phyloP scores from a whole-genome alignment of 176 grass and related monocot genomes.

The Rhynchospora breviuscula region DNA sequence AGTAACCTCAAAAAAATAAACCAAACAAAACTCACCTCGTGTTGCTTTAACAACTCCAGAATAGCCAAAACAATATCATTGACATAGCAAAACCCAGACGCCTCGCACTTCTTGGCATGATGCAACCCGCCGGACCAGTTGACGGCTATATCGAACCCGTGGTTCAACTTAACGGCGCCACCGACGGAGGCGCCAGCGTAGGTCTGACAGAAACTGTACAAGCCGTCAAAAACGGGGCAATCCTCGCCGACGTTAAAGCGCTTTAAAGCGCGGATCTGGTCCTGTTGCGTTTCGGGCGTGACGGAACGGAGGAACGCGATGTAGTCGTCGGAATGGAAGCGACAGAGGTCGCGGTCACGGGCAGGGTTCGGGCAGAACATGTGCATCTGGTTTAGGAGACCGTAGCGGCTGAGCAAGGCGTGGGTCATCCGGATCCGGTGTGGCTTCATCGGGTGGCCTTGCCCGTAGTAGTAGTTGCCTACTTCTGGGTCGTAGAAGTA shows the following conservation, averaged over 20 bases:
- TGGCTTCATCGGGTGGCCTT: constrained; percentile 87
- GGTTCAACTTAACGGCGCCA: constrained; percentile 72
- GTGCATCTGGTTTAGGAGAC: constrained; percentile 66
- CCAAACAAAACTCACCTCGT: constrained; percentile 41
- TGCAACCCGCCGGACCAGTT: constrained; percentile 82
- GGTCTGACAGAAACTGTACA: constrained; percentile 86
- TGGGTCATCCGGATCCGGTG: constrained; percentile 96
- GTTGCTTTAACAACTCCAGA: constrained; percentile 62
- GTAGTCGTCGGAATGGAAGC: constrained; percentile 96
- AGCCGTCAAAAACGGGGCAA: constrained; percentile 76
- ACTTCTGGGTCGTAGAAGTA: constrained; percentile 97
- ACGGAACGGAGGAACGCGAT: constrained; percentile 63
- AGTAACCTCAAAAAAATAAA: neutral
- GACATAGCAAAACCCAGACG: constrained; percentile 85
- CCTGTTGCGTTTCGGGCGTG: constrained; percentile 78
- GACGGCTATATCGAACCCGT: constrained; percentile 74
- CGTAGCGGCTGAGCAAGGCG: constrained; percentile 56
- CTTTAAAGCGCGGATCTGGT: constrained; percentile 50
- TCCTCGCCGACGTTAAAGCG: constrained; percentile 87
- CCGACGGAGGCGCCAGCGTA: constrained; percentile 74
- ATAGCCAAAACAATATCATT: constrained; percentile 90
- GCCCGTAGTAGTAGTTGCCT: constrained; percentile 99
- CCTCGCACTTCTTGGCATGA: constrained; percentile 80
- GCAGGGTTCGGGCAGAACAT: constrained; percentile 55
- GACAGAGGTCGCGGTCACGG: constrained; percentile 59